A percentile compares a stretch with the other conserved stretches of the same genome.
Conservation (phyloP, 768 basidiomycete species). For the Neoboletus subvelutipes region DNA sequence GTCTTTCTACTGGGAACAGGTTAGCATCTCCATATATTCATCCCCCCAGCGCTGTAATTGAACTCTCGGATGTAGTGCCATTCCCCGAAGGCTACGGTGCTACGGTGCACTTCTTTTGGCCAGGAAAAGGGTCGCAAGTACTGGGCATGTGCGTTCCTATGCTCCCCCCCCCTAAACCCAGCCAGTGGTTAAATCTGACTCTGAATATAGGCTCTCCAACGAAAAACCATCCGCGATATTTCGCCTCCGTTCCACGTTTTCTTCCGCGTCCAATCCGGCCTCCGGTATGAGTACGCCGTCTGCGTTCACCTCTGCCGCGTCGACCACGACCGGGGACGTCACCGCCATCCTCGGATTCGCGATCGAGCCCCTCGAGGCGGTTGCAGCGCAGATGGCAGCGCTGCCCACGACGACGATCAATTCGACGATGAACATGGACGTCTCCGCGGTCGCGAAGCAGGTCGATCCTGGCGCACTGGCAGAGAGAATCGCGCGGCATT, state of each 20-base stretch:
- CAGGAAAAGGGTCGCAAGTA: slow-evolving; percentile 82
- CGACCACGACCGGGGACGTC: slow-evolving; percentile 44
- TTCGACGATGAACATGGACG: slow-evolving; percentile 18
- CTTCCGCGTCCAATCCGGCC: slow-evolving; percentile 31
- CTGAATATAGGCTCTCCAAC: slow-evolving; percentile 68
- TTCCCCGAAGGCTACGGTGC: slow-evolving; percentile 85
- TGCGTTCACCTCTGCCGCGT: slow-evolving; percentile 31
- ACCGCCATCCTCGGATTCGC: slow-evolving; percentile 78
- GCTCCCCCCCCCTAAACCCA: not conserved
- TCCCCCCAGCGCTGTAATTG: not conserved
- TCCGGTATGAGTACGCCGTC: slow-evolving; percentile 33
- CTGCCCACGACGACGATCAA: slow-evolving; percentile 37
- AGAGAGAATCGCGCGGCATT: slow-evolving; percentile 52
- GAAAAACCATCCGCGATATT: slow-evolving; percentile 90
- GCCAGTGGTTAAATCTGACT: not conserved
- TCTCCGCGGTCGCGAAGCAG: slow-evolving; percentile 13
- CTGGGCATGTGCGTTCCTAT: slow-evolving; percentile 67
- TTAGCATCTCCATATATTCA: slow-evolving; percentile 30
- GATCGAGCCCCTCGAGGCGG: slow-evolving; percentile 68
- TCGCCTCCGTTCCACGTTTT: slow-evolving; percentile 69
- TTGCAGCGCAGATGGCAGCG: slow-evolving; percentile 55
- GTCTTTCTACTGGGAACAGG: slow-evolving; percentile 82
- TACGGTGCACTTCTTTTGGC: slow-evolving; percentile 84
- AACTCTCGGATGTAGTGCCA: slow-evolving; percentile 44
- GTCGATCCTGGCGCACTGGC: slow-evolving; percentile 18